Base-by-base conservation (phyloP, 1,284 basidiomycete species). In the Phlebopus sp. region DNA sequence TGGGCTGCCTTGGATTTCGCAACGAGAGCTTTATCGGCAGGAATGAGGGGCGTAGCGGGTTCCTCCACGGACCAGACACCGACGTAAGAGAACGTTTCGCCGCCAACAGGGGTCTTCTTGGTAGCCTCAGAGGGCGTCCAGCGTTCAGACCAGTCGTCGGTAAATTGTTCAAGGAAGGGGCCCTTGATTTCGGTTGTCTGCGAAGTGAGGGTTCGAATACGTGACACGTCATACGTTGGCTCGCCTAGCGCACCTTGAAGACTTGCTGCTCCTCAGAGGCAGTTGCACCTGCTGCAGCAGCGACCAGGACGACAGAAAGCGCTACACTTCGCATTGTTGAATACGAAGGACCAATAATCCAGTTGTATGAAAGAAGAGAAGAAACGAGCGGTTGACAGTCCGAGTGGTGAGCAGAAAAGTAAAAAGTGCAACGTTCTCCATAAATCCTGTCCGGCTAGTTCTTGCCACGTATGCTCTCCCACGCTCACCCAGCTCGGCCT, bases 161-260 rank as follows among this genome's bases (percentile, higher is more conserved):
- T 90, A 78, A 99, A 99, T 70, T 99, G 97, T 72, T 99, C 97
- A 60, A 99, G 66, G 78, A 99, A 98, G 52, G 92, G 86, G n/a
- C 90, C 94, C 63, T 88, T 84, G 71, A 97, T 76, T 49, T 76
- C 70, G 46, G 94, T 88, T 39, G 88, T 76, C 91, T 97, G 62
- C 27, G 50, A 14, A 50, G 11, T 42, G 23, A 49, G 19, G 46
- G n/a, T 48, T 21, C 40, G 44, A 32, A 45, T 50, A 50, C 19
- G 40, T 42, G 45, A 25, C 8, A 17, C 36, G 43, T 38, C 6
- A 36, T 21, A 37, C 34, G 27, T 6, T 29, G 19, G 6, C 17
- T 34, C 38, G n/a, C 14, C 39, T 17, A 44, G 55, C 78, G 42
- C 58, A 84, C 87, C 68, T 77, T 81, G 76, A 89, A 90, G 40